Evolutionary conservation across 2,329 filamentous ascomycete species (phyloP).

Genomic region (Zasmidium citrigriseum): DNA sequence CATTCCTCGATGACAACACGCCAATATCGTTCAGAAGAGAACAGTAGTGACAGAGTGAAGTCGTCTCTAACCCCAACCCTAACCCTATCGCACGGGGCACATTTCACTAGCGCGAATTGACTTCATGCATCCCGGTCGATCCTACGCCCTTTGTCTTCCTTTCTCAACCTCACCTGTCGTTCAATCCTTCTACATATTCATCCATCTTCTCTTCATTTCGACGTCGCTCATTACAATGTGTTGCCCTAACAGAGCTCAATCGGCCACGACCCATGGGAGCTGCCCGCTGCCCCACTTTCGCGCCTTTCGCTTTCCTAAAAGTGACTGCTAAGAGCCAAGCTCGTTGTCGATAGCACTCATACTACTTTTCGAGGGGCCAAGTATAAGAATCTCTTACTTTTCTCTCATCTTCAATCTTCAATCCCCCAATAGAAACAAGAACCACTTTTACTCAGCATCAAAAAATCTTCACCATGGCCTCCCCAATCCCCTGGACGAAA

Average conservation of each 20-base stretch:
- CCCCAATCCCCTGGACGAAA: slow-evolving; percentile 30
- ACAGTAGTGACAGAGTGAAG: too few relatives aligned
- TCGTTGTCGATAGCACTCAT: background rate
- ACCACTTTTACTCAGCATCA: too few relatives aligned
- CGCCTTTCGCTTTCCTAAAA: background rate
- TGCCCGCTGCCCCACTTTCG: background rate
- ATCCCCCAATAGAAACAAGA: background rate
- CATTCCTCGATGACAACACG: too few relatives aligned
- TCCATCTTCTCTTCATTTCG: background rate
- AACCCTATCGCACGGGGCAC: too few relatives aligned
- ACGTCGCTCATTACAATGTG: background rate
- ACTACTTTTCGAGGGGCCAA: background rate
- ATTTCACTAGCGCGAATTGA: background rate
- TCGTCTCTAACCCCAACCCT: too few relatives aligned
- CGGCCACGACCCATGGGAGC: background rate
- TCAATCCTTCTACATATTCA: background rate
- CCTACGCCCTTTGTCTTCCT: background rate
- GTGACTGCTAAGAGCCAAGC: background rate
- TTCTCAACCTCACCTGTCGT: background rate
- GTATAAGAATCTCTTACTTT: background rate
- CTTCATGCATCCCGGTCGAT: background rate
- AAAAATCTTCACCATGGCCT: too few relatives aligned
- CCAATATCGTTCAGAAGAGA: too few relatives aligned
- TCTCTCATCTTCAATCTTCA: background rate
- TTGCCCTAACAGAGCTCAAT: background rate